These are phyloP conservation scores for Fusarium liriodendri DNA, from an alignment of 2,329 filamentous ascomycete genomes.

Conservation along the genomic window DNA sequence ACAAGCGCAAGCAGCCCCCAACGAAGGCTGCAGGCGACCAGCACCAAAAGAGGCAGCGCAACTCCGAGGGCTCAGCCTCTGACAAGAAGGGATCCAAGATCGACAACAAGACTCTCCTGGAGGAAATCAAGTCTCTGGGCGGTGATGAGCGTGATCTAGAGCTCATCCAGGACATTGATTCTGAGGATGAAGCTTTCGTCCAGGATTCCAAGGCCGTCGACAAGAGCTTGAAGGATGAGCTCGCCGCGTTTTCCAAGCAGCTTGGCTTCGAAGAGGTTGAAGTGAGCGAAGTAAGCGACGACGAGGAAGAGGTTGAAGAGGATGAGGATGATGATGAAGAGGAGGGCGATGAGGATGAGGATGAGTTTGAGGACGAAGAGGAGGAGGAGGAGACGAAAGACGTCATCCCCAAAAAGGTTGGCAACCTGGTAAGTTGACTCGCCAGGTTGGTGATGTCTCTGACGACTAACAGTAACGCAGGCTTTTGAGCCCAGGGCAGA, in stretches of 20 bases:
- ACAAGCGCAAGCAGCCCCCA: slow-evolving; percentile 59
- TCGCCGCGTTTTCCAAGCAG: slow-evolving; percentile 53
- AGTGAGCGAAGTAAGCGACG: slow-evolving; percentile 51
- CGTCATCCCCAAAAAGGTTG: slow-evolving; percentile 45
- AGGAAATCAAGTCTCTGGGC: slow-evolving; percentile 73
- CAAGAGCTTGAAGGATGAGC: slow-evolving; percentile 53
- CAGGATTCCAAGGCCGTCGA: slow-evolving; percentile 51
- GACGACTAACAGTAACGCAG: slow-evolving; percentile 55
- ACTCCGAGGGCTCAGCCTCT: slow-evolving; percentile 38
- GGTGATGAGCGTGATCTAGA: slow-evolving; percentile 74
- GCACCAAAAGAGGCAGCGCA: slow-evolving; percentile 53
- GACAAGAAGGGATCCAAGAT: slow-evolving; percentile 42
- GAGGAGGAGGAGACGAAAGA: slow-evolving; percentile 46
- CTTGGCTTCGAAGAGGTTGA: slow-evolving; percentile 51
- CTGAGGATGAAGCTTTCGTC: slow-evolving; percentile 53
- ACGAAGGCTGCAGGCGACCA: slow-evolving; percentile 49
- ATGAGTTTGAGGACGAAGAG: slow-evolving; percentile 42
- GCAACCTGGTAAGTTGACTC: slow-evolving; percentile 49
- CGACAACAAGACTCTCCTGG: slow-evolving; percentile 60
- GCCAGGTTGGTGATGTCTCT: slow-evolving; percentile 30
- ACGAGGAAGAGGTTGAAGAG: slow-evolving; percentile 50
- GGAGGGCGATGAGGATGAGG: slow-evolving; percentile 48
- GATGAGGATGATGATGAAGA: slow-evolving; percentile 51
- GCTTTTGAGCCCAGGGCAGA: slow-evolving; percentile 68
- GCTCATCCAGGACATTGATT: slow-evolving; percentile 65